Base-by-base conservation (phyloP, 495 filamentous ascomycete genomes). In the Penicillium pancosmium region DNA sequence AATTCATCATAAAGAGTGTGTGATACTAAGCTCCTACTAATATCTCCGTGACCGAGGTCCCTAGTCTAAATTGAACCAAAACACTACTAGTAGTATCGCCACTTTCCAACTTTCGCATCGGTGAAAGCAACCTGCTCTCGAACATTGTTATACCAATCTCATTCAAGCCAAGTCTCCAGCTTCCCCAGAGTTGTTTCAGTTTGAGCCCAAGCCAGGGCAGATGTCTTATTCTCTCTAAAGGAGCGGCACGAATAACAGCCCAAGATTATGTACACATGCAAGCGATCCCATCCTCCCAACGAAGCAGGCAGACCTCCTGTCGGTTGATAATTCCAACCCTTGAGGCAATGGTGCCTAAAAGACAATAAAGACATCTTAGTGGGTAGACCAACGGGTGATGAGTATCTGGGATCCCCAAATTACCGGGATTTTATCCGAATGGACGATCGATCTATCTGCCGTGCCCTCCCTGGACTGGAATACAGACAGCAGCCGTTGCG, bases 191-290 rank as follows among this genome's bases (percentile, higher is more conserved):
- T 47, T 51, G 51, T 50, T 54, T 59, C 55, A 44, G 38, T n/a
- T 53, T 31, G 15, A 12, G 21, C 31, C 11, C 33, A 21, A 25
- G 27, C 0, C 21, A 47, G 3, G 41, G 0, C 3, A 21, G 7
- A 44, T 9, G 13, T n/a, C 16, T 6, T n/a, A 15, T 31, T 40
- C 36, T n/a, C 5, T 5, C 19, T 40, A 15, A 40, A n/a, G 23
- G 3, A 40, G 36, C 11, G 16, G 9, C 41, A 44, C 16, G 16
- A 44, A 44, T 44, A 44, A 16, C 15, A 44, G 16, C 6, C 16
- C 16, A 0, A 31, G 40, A 40, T 61, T 51, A 63, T 53, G 50
- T 59, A 55, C 57, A 68, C 54, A 60, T 61, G 54, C 64, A 50
- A 50, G 16, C 15, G 41, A 31, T 48, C 21, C 9, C 46, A 1